Conservation (phyloP, 805 yeast genomes). For the Tetrapisispora pingtungensis region DNA sequence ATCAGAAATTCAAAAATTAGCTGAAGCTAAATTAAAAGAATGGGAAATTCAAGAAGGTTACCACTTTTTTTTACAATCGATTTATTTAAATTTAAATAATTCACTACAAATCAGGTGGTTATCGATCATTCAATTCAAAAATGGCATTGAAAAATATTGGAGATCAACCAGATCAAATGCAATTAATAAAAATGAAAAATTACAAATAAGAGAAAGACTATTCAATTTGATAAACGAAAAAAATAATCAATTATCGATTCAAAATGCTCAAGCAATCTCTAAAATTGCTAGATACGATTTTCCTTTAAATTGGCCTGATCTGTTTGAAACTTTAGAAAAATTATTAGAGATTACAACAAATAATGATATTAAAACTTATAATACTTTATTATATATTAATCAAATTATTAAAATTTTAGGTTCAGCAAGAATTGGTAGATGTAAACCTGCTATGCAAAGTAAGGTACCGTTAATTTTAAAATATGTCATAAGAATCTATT, state of each 20-base stretch:
- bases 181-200: slow-evolving; percentile 58
- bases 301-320: slow-evolving; percentile 75
- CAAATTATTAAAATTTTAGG: slow-evolving; percentile 70
- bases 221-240: slow-evolving; percentile 57
- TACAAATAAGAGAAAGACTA: slow-evolving; percentile 45
- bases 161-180: slow-evolving; percentile 50
- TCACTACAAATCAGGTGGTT: slow-evolving; percentile 73
- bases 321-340: slow-evolving; percentile 55
- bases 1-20: slow-evolving; percentile 41
- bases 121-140: slow-evolving; percentile 78
- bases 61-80: slow-evolving; percentile 45
- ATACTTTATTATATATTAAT: slow-evolving; percentile 56
- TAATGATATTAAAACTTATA: slow-evolving; percentile 47
- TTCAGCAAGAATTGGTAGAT: slow-evolving; percentile 72
- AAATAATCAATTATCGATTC: slow-evolving; percentile 64
- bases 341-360: slow-evolving; percentile 35
- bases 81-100: slow-evolving; percentile 49
- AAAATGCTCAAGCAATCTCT: slow-evolving; percentile 76
- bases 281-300: slow-evolving; percentile 75
- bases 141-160: slow-evolving; percentile 82
- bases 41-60: slow-evolving; percentile 64
- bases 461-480: slow-evolving; percentile 58
- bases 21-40: slow-evolving; percentile 55
- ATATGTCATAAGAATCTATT: slow-evolving; percentile 49
- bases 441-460: slow-evolving; percentile 66